phyloP scores from a whole-genome alignment of 306 rosid genomes.

The Quercus suber region DNA sequence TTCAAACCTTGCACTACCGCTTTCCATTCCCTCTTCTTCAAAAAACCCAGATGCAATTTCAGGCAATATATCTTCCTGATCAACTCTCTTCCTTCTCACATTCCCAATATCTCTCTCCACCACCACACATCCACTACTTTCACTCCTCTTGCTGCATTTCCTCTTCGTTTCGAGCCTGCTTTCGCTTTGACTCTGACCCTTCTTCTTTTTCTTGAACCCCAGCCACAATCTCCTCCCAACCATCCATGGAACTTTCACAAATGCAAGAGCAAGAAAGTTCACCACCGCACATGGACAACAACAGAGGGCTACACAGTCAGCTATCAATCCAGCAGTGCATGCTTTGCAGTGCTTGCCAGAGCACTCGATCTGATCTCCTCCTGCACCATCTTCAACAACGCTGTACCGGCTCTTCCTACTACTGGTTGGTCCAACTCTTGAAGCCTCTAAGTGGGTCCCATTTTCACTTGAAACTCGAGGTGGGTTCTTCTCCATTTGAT shows the following conservation, averaged over 20 bases:
- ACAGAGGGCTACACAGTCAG: slow-evolving; percentile 73
- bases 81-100: slow-evolving; percentile 2
- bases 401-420: slow-evolving; percentile 4
- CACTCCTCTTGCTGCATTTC: slow-evolving; percentile 8
- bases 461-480: slow-evolving; percentile 16
- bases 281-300: slow-evolving; percentile 78
- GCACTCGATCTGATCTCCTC: slow-evolving; percentile 50
- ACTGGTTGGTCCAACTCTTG: background rate
- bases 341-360: slow-evolving; percentile 53
- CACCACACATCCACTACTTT: slow-evolving; percentile 19
- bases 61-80: background rate
- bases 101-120: slow-evolving; percentile 13
- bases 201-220: slow-evolving; percentile 25
- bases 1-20: slow-evolving; percentile 46
- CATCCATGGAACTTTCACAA: slow-evolving; percentile 63
- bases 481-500: slow-evolving; percentile 30
- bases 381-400: slow-evolving; percentile 18
- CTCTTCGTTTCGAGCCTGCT: background rate
- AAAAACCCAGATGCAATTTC: slow-evolving; percentile 18
- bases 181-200: background rate
- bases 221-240: slow-evolving; percentile 49
- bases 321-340: slow-evolving; percentile 52
- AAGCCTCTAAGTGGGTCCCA: slow-evolving; percentile 5
- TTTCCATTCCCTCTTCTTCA: slow-evolving; percentile 23
- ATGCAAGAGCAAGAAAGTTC: slow-evolving; percentile 49